A percentile compares a stretch with the other conserved stretches of the same genome.
Conservation (phyloP, 495 filamentous ascomycete species). For the Neurospora sp. region DNA sequence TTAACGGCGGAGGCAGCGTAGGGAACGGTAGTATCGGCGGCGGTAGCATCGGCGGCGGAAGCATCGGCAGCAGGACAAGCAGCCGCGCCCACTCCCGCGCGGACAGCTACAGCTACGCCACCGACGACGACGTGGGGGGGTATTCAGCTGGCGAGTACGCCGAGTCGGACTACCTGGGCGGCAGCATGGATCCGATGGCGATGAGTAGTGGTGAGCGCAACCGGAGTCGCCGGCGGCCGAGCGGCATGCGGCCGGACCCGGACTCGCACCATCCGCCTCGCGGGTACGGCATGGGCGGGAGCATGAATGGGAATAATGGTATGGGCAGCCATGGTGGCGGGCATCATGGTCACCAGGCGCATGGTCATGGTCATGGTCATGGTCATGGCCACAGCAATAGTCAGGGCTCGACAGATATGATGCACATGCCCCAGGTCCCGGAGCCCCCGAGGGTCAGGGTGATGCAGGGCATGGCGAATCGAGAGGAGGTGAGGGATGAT, state of each 20-base stretch:
- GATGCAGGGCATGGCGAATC: slow-evolving; percentile 40
- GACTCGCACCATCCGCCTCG: slow-evolving; percentile 10
- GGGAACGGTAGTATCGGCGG: slow-evolving; percentile 2
- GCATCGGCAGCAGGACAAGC: not conserved
- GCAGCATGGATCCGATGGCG: slow-evolving; percentile 2
- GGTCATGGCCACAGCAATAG: not conserved
- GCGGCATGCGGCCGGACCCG: slow-evolving; percentile 2
- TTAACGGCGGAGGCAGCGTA: not conserved
- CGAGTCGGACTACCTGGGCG: slow-evolving; percentile 17
- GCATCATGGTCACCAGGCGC: not conserved
- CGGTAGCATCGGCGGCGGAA: not conserved
- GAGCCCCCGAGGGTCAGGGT: slow-evolving; percentile 38
- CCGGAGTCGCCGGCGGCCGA: slow-evolving; percentile 8
- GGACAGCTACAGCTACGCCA: slow-evolving; percentile 15
- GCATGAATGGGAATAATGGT: slow-evolving; percentile 5
- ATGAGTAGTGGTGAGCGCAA: slow-evolving; percentile 6
- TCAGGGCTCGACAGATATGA: slow-evolving; percentile 4
- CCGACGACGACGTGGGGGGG: slow-evolving; percentile 13
- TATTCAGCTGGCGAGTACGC: slow-evolving; percentile 21
- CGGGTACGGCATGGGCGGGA: slow-evolving; percentile 1
- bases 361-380: not conserved
- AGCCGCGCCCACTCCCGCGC: slow-evolving; percentile 12
- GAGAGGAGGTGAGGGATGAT: slow-evolving; percentile 43
- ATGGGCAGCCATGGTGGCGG: slow-evolving; percentile 1
- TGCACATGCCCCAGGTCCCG: slow-evolving; percentile 21